phyloP scores from a whole-genome alignment of 805 yeast genomes.

The Sugiyamaella mastotermitis region DNA sequence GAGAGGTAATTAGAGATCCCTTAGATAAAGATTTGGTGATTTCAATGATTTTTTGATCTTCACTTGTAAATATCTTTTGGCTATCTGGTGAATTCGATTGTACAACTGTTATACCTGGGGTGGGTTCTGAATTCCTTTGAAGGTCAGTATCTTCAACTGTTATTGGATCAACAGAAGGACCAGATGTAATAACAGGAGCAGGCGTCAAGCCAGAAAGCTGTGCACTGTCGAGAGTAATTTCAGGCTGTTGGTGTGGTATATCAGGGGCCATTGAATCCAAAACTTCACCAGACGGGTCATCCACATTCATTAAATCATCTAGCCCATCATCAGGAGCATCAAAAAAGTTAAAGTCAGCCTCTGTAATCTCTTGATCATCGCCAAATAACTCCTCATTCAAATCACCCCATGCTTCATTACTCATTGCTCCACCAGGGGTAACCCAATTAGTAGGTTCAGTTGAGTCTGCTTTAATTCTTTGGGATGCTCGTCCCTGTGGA shows the following conservation, averaged over 20 bases:
- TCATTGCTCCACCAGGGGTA: constrained; percentile 17
- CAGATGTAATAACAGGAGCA: too few species aligned
- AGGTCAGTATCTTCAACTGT: not conserved
- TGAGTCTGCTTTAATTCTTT: constrained; percentile 6
- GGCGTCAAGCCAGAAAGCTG: not conserved
- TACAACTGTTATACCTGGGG: not conserved
- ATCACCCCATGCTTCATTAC: constrained; percentile 23
- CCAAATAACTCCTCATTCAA: constrained; percentile 30
- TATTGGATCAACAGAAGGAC: too few species aligned
- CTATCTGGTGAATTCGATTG: not conserved
- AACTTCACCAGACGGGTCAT: constrained; percentile 7
- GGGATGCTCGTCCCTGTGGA: constrained; percentile 17
- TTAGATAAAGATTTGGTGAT: not conserved
- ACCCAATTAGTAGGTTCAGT: constrained; percentile 15
- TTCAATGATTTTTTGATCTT: too few species aligned
- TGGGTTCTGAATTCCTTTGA: not conserved
- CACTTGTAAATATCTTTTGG: too few species aligned
- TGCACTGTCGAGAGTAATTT: not conserved
- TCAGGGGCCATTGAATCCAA: not conserved
- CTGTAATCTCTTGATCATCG: constrained; percentile 33
- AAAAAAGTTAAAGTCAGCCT: constrained; percentile 38
- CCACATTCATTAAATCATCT: constrained; percentile 5
- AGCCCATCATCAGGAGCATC: constrained; percentile 28
- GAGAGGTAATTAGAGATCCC: not conserved
- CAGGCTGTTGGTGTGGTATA: not conserved